Evolutionary conservation across 305 asterid species (phyloP).

Genomic region (Euphrasia arctica): DNA sequence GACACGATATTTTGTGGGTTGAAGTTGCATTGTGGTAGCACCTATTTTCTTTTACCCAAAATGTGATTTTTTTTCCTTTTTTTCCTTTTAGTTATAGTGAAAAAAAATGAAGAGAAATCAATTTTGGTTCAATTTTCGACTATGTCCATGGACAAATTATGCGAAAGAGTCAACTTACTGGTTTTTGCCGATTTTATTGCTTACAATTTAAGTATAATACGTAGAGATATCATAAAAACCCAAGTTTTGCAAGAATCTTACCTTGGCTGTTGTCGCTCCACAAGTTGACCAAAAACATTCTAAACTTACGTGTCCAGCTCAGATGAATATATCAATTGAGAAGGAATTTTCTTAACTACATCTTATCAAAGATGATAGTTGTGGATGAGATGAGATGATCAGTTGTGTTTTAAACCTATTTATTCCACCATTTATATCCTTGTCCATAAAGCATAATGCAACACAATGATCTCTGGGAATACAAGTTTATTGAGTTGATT

Average conservation of each 20-base stretch:
- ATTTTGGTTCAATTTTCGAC: not conserved
- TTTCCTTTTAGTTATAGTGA: not conserved
- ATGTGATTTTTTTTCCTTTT: not conserved
- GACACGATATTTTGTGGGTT: constrained; percentile 6
- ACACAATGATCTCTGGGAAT: constrained; percentile 1
- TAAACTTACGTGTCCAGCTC: no score
- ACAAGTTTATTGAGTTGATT: not conserved
- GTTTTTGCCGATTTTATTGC: not conserved
- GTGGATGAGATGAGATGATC: not conserved
- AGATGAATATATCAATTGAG: not conserved
- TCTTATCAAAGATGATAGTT: not conserved
- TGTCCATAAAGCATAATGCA: not conserved
- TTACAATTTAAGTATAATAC: not conserved
- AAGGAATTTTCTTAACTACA: not conserved
- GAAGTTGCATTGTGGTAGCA: constrained; percentile 13
- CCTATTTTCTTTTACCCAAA: constrained; percentile 11
- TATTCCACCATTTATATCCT: constrained; percentile 1
- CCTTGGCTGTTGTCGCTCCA: no score
- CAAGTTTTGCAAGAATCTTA: no score
- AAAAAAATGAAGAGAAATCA: not conserved
- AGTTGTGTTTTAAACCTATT: not conserved
- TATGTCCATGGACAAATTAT: not conserved
- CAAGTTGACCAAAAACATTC: no score
- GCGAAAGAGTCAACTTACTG: not conserved
- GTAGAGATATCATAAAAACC: not conserved